A percentile compares a stretch with the other conserved stretches of the same genome.
These are phyloP conservation scores for Globisporangium uncinulatum DNA, from an alignment of 352 stramenopile genomes.

Conservation along the genomic window DNA sequence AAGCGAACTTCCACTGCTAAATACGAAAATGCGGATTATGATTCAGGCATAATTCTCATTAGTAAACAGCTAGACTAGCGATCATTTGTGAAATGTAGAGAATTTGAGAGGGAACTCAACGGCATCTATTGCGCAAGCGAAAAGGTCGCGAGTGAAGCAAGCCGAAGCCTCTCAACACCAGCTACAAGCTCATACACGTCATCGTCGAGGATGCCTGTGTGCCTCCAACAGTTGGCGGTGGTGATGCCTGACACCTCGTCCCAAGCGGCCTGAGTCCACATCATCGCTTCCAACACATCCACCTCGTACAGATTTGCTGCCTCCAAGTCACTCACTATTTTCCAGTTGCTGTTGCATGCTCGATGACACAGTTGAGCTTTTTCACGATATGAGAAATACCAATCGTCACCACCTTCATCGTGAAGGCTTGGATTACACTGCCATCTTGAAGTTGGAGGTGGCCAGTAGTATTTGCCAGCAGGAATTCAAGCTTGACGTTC, in stretches of 20 bases:
- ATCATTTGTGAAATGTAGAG: too few relatives aligned
- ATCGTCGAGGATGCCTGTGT: slow-evolving; percentile 1
- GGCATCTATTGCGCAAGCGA: too few relatives aligned
- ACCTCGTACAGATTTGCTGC: neutral
- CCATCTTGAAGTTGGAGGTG: slow-evolving; percentile 1
- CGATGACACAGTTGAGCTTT: neutral
- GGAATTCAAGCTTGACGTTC: neutral
- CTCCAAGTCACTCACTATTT: too few relatives aligned
- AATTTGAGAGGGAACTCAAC: too few relatives aligned
- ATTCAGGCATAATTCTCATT: too few relatives aligned
- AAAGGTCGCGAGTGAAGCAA: too few relatives aligned
- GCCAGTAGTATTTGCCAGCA: slow-evolving; percentile 1
- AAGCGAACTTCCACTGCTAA: too few relatives aligned
- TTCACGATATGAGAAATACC: neutral
- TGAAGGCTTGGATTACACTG: neutral
- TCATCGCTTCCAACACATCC: neutral
- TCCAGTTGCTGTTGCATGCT: neutral
- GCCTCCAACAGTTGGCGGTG: neutral
- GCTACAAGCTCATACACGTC: neutral
- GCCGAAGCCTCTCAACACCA: too few relatives aligned
- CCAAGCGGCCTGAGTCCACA: neutral
- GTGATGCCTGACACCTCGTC: neutral
- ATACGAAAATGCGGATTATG: too few relatives aligned
- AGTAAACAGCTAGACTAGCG: too few relatives aligned
- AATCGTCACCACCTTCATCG: neutral